These are phyloP conservation scores for Diaporthe nobilis DNA, from an alignment of 2,329 filamentous ascomycete genomes.

Conservation along the genomic window DNA sequence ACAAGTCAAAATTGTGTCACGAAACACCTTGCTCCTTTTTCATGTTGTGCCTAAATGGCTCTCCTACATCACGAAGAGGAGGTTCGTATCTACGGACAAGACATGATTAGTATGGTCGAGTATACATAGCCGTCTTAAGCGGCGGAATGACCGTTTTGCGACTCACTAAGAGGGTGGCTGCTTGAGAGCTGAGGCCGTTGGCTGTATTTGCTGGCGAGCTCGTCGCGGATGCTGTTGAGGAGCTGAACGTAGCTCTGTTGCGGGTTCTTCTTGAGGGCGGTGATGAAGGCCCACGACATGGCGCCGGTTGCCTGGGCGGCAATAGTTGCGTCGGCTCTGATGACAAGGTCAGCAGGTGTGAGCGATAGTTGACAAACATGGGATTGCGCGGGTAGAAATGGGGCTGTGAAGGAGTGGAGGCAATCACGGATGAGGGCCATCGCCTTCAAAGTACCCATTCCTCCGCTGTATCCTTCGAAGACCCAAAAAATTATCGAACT, in stretches of 20 bases:
- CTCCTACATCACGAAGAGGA: conserved; percentile 73
- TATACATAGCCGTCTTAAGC: not conserved
- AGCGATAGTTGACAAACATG: not conserved
- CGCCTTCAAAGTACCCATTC: not conserved
- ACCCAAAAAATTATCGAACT: not conserved
- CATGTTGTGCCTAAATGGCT: not conserved
- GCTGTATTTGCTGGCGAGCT: conserved; percentile 87
- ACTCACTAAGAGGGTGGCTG: conserved; percentile 93
- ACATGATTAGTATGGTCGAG: conserved; percentile 2
- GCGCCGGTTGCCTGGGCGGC: conserved; percentile 92
- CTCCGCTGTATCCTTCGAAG: not conserved
- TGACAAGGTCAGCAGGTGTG: not conserved
- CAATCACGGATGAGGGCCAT: not conserved
- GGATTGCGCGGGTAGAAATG: not conserved
- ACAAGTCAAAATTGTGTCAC: conserved; percentile 10
- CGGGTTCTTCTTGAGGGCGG: conserved; percentile 92
- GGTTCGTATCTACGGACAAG: conserved; percentile 67
- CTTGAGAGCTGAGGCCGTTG: conserved; percentile 98
- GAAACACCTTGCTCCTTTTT: not conserved
- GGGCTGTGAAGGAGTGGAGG: not conserved
- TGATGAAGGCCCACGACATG: conserved; percentile 99
- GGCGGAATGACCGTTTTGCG: not conserved
- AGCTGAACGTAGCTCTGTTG: conserved; percentile 98
- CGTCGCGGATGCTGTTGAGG: conserved; percentile 95
- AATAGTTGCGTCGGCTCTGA: conserved; percentile 92